phyloP scores from a whole-genome alignment of 2,329 filamentous ascomycete species.

The Chaetomium sp. region DNA sequence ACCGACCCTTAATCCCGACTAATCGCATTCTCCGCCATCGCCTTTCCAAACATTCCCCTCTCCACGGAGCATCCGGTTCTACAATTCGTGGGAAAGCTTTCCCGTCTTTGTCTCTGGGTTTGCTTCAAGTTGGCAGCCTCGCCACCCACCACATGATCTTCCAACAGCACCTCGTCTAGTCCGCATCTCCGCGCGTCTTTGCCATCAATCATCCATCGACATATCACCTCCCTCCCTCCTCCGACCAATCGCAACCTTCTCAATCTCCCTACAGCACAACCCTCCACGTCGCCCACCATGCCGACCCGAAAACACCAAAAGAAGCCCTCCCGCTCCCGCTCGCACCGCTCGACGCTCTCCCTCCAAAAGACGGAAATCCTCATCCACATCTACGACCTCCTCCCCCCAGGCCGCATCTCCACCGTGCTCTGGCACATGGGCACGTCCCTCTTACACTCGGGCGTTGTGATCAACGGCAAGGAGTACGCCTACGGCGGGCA shows the following conservation, averaged over 20 bases:
- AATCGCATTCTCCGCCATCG: background rate
- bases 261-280: background rate
- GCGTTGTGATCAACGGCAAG: slow-evolving; percentile 75
- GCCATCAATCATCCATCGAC: background rate
- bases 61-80: background rate
- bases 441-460: slow-evolving; percentile 77
- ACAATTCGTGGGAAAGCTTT: background rate
- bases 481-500: slow-evolving; percentile 89
- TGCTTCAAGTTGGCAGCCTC: slow-evolving; percentile 6
- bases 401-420: slow-evolving; percentile 76
- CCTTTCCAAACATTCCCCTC: too few species aligned
- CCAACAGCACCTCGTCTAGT: background rate
- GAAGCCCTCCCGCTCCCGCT: slow-evolving; percentile 47
- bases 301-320: slow-evolving; percentile 47
- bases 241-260: background rate
- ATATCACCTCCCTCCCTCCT: background rate
- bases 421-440: slow-evolving; percentile 77
- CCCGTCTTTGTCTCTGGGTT: background rate
- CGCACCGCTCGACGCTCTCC: slow-evolving; percentile 67
- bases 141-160: background rate
- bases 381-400: slow-evolving; percentile 77
- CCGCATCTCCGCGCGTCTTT: background rate
- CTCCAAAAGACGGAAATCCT: slow-evolving; percentile 71
- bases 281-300: slow-evolving; percentile 39
- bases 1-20: background rate